These are phyloP conservation scores for Chimonanthus salicifolius DNA, from an alignment of 164 flowering plant species.

Conservation along the genomic window DNA sequence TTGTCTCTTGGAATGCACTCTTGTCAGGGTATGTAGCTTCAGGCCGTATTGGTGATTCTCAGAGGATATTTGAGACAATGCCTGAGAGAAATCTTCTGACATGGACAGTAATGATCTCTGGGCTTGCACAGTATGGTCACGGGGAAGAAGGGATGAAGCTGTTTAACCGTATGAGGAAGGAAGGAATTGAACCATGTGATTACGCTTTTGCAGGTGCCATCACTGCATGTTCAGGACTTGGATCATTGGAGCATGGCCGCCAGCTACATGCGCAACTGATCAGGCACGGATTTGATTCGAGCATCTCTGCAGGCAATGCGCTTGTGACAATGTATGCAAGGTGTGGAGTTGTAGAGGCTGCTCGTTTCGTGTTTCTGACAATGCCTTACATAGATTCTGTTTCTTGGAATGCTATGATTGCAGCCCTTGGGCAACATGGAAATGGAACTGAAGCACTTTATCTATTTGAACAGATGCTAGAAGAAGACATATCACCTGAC, in stretches of 20 bases:
- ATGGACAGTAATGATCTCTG: conserved; percentile 61
- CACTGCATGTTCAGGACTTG: conserved; percentile 63
- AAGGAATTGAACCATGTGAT: conserved; percentile 63
- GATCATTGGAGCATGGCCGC: conserved; percentile 60
- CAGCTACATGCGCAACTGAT: conserved; percentile 71
- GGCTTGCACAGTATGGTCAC: conserved; percentile 54
- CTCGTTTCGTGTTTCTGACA: conserved; percentile 38
- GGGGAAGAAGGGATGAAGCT: conserved; percentile 71
- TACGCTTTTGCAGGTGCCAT: conserved; percentile 70
- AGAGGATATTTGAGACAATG: conserved; percentile 34
- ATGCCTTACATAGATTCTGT: conserved; percentile 49
- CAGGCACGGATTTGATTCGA: conserved; percentile 47
- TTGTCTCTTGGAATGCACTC: conserved; percentile 56
- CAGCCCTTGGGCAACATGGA: conserved; percentile 77
- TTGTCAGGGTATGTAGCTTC: conserved; percentile 35
- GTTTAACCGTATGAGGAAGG: conserved; percentile 49
- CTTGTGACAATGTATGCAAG: conserved; percentile 75
- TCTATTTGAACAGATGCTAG: conserved; percentile 57
- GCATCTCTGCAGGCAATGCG: conserved; percentile 75
- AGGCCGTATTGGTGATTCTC: conserved; percentile 32
- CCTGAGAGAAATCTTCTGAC: conserved; percentile 31
- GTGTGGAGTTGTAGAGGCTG: conserved; percentile 67
- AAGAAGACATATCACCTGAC: conserved; percentile 54
- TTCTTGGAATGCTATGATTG: conserved; percentile 68
- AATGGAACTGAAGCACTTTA: conserved; percentile 51